Evolutionary conservation across 495 filamentous ascomycete genomes (phyloP).

Genomic region (Neurospora cerealis): DNA sequence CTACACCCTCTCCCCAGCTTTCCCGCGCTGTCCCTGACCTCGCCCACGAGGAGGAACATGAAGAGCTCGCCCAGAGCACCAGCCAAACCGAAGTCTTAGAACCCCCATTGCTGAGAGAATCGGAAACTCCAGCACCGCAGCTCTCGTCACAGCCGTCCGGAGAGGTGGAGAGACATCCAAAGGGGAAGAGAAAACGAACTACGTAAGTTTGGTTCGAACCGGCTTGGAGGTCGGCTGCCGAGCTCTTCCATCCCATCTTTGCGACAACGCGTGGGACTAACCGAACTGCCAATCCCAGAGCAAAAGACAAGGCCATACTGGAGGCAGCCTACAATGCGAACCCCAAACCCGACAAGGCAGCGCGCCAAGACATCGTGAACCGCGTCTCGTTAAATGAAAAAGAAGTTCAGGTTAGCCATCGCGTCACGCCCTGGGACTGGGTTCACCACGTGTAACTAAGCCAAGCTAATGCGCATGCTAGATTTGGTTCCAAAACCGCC

Average conservation of each 20-base stretch:
- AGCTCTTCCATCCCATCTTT: background rate
- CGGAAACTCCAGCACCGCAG: background rate
- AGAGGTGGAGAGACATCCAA: constrained; percentile 27
- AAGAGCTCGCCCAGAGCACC: background rate
- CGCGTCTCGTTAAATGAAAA: constrained; percentile 89
- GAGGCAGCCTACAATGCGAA: constrained; percentile 80
- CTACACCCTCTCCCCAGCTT: background rate
- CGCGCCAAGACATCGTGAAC: constrained; percentile 71
- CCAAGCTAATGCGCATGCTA: constrained; percentile 24
- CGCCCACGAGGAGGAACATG: background rate
- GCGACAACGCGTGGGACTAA: constrained; percentile 2
- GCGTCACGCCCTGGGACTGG: constrained; percentile 1
- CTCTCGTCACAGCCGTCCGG: background rate
- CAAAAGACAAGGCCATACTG: constrained; percentile 82
- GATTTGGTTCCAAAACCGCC: constrained; percentile 99
- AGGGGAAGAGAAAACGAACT: constrained; percentile 46
- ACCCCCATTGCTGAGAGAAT: background rate
- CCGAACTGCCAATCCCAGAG: constrained; percentile 35
- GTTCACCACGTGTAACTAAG: background rate
- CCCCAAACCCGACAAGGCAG: constrained; percentile 85
- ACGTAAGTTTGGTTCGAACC: constrained; percentile 28
- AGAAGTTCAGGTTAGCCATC: constrained; percentile 77
- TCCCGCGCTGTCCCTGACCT: background rate
- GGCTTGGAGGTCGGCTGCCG: background rate
- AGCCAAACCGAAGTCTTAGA: background rate